A percentile compares a stretch with the other conserved stretches of the same genome.
Conservation (phyloP, 1,284 basidiomycete species). For the Ceratobasidium theobromae region DNA sequence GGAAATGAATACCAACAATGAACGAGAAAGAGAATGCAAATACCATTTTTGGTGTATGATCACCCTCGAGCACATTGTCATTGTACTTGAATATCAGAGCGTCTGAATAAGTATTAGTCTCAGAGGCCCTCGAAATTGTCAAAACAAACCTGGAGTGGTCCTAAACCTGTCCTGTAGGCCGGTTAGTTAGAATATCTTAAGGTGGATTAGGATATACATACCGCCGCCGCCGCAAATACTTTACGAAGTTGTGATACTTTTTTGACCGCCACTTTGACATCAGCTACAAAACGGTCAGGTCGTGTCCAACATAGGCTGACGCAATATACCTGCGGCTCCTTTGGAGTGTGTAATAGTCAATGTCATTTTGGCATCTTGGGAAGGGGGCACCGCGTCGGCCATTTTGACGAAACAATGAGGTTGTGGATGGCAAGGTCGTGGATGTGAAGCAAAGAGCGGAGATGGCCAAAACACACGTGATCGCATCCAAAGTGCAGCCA, state of each 20-base stretch:
- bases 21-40: not conserved
- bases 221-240: conserved; percentile 19
- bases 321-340: not conserved
- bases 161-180: conserved; percentile 8
- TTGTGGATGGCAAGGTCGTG: not conserved
- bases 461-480: not conserved
- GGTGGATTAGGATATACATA: not conserved
- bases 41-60: conserved; percentile 29
- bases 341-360: conserved; percentile 23
- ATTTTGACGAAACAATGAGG: not conserved
- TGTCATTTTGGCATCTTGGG: conserved; percentile 29
- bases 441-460: not conserved
- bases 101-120: conserved; percentile 1
- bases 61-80: conserved; percentile 3
- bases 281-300: not conserved
- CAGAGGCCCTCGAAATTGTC: not conserved
- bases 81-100: conserved; percentile 16
- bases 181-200: not conserved
- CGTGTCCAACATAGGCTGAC: not conserved
- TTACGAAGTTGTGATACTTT: conserved; percentile 27
- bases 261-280: conserved; percentile 30
- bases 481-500: not conserved
- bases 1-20: not conserved
- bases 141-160: conserved; percentile 12
- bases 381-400: not conserved